Base-by-base conservation (phyloP, 768 basidiomycete genomes). In the Leccinellum albellum region DNA sequence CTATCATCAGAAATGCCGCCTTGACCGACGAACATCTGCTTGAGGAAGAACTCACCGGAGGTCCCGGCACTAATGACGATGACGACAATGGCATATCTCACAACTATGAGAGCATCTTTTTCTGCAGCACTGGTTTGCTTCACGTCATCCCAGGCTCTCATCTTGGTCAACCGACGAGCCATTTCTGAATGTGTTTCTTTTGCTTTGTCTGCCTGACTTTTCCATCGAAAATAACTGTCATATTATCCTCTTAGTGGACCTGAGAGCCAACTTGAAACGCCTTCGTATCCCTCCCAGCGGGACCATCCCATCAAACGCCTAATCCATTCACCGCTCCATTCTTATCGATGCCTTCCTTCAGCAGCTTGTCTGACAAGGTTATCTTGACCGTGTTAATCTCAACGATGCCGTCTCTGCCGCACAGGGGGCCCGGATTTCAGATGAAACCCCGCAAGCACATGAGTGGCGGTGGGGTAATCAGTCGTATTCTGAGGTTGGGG, bases 391-490 rank as follows among this genome's bases (percentile, higher is more conserved):
- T 7, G 70, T 76, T 26, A 76, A 77, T 46, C 70, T 80, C 15
- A 86, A 84, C 17, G n/a, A n/a, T n/a, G n/a, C n/a, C n/a, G 67
- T 76, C 33, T 71, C 74, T n/a, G 75, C 77, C n/a, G 66, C 74
- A 6, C 73, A 75, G 73, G 79, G 54, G 56, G 51, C 26, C 7
- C 35, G 15, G 0, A 62, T 59, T 4, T 7, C 53, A 1, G 62
- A 63, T 7, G 62, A 64, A 1, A 63, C 48, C 10, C 45, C 51
- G 0, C 67, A 70, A 24, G 57, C 74, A 15, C 82, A 77, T 58
- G 89, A 93, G 65, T 93, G 91, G 92, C 81, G 84, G 17, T 98
- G 94, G 94, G 94, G 94, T 3, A 75, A 80, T 28, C 80, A 91
- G 28, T 86, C 93, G 2, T 81, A 87, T 35, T 82, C 82, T 31